Base-by-base conservation (phyloP, 1,284 basidiomycete genomes). In the Ustilago cynodontis region DNA sequence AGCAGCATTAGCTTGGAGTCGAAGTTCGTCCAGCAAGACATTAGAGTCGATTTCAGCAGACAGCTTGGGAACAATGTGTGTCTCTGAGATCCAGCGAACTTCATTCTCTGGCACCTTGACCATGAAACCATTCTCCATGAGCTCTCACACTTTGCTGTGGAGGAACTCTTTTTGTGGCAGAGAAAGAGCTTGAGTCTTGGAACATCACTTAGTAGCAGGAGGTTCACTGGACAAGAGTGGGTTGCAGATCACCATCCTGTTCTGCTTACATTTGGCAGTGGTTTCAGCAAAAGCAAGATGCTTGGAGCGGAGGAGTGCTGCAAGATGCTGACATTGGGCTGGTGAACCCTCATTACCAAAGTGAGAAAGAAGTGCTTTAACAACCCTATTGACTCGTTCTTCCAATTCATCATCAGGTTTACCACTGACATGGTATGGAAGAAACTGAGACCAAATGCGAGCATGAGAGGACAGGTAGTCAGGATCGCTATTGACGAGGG, bases 111-210 rank as follows among this genome's bases (percentile, higher is more conserved):
- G 14, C 4, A 57, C 39, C 24, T 57, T 57, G 16, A 57, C 35
- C 4, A 57, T 7, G 33, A 57, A 57, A 10, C 29, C 10, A 20
- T 57, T 57, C 9, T 57, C 55, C 11, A 57, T 22, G 14, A 57
- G 37, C 20, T 57, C 55, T 4, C 33, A n/a, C 18, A 57, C 55
- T 13, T 57, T 16, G 9, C 11, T 5, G 24, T 57, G 55, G 33
- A 57, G 37, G 20, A 57, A 57, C 53, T 57, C 35, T 22, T 57
- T 57, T 24, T 57, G 55, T 24, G 33, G 55, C 13, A 37, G 55
- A 13, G 55, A 55, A 7, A 55, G 35, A n/a, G 24, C 14, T 39
- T 55, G 53, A 8, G 53, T 33, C 35, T 55, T 55, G 10, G 53
- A 55, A n/a, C 53, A 29, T 6, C 53, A 16, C 9, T 11, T 29